Percentiles rank a stretch among this genome's conserved stretches.
These are phyloP conservation scores for Gossypium gossypioides DNA, from an alignment of 441 rosid species.

Conservation along the genomic window DNA sequence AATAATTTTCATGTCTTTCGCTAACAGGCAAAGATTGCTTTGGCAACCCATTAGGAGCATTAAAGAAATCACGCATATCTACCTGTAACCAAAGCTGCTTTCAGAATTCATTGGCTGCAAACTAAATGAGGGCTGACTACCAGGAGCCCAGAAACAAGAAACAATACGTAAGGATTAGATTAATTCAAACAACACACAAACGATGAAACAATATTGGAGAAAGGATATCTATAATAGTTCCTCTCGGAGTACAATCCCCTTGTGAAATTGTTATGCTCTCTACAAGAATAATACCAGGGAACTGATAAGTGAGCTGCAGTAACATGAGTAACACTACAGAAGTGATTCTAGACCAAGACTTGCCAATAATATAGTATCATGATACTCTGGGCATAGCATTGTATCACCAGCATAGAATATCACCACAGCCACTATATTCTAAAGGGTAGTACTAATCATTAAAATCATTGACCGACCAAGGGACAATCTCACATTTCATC, in stretches of 20 bases:
- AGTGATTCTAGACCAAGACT: not conserved
- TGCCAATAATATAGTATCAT: not conserved
- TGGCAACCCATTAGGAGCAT: conserved; percentile 72
- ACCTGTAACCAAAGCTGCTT: conserved; percentile 36
- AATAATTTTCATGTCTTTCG: conserved; percentile 53
- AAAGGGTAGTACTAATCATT: not conserved
- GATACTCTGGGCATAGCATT: not conserved
- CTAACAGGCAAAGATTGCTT: conserved; percentile 58
- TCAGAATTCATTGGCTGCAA: conserved; percentile 12
- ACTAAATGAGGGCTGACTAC: not conserved
- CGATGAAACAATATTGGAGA: not conserved
- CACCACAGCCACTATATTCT: not conserved
- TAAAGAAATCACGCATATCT: conserved; percentile 88
- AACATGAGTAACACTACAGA: not conserved
- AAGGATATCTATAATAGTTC: conserved; percentile 3
- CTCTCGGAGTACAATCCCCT: not conserved
- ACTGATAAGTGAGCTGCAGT: not conserved
- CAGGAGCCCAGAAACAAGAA: not conserved
- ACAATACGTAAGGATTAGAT: not conserved
- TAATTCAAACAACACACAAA: not conserved
- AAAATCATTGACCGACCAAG: not conserved
- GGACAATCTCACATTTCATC: not conserved
- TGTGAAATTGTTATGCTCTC: not conserved
- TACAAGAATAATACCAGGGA: not conserved
- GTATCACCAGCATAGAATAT: not conserved